These are phyloP conservation scores for Corchorus olitorius DNA, from an alignment of 345 rosid species.

Conservation along the genomic window DNA sequence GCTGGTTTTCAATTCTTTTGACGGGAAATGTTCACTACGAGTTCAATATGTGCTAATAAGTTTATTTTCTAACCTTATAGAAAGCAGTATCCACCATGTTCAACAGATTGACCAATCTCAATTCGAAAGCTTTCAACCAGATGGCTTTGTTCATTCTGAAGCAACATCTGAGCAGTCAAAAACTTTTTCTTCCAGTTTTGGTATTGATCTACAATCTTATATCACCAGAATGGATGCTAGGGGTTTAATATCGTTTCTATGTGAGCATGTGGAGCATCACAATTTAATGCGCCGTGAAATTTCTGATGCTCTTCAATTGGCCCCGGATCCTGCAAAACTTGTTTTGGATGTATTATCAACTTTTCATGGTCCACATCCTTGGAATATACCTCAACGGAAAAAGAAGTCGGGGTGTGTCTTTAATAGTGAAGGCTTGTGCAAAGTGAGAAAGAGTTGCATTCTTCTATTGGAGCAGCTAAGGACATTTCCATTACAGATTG, in stretches of 20 bases:
- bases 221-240: slow-evolving; percentile 11
- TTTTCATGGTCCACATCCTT: slow-evolving; percentile 6
- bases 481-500: slow-evolving; percentile 20
- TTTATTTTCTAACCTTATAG: slow-evolving; percentile 10
- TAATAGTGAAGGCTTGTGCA: not conserved
- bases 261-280: slow-evolving; percentile 24
- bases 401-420: not conserved
- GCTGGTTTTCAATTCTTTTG: not conserved
- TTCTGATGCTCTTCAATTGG: slow-evolving; percentile 24
- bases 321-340: slow-evolving; percentile 35
- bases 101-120: slow-evolving; percentile 7
- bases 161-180: not conserved
- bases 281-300: slow-evolving; percentile 24
- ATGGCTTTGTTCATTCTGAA: slow-evolving; percentile 8
- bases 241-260: slow-evolving; percentile 24
- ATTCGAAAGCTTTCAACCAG: not conserved
- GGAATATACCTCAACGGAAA: not conserved
- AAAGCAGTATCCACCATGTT: slow-evolving; percentile 5
- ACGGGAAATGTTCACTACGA: not conserved
- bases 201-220: slow-evolving; percentile 2
- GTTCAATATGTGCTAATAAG: not conserved
- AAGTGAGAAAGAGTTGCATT: slow-evolving; percentile 15
- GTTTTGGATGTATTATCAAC: slow-evolving; percentile 31
- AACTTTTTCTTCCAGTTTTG: not conserved
- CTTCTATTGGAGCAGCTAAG: slow-evolving; percentile 28